phyloP scores from a whole-genome alignment of 345 rosid genomes.

The Pistacia atlantica region DNA sequence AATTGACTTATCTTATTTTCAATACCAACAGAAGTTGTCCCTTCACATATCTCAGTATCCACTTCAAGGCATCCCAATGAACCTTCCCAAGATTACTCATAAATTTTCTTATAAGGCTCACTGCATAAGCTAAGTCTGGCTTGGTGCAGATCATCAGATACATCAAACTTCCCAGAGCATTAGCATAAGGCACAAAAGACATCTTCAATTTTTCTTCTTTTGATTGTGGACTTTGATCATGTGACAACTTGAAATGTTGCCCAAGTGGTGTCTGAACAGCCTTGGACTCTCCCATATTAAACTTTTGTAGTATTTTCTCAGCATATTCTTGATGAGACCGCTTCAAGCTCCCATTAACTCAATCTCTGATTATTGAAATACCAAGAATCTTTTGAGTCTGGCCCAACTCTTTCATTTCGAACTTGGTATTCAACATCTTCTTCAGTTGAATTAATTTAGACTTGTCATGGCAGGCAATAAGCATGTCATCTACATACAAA shows the following conservation, averaged over 20 bases:
- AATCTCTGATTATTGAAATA: not conserved
- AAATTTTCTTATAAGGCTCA: not conserved
- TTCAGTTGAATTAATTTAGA: not conserved
- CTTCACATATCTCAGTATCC: not conserved
- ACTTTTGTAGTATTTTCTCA: not conserved
- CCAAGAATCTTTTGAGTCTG: not conserved
- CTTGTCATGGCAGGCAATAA: not conserved
- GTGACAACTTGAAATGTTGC: not conserved
- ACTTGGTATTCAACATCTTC: not conserved
- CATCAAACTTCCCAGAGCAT: not conserved
- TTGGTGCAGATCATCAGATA: not conserved
- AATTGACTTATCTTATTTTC: not conserved
- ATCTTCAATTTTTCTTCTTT: not conserved
- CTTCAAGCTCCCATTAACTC: not conserved
- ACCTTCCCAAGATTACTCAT: not conserved
- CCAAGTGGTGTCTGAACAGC: not conserved
- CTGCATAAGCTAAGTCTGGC: not conserved
- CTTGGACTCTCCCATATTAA: not conserved
- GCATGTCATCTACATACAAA: not conserved
- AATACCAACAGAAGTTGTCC: not conserved
- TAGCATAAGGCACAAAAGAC: not conserved
- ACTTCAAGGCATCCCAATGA: not conserved
- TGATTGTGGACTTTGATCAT: not conserved
- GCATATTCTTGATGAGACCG: not conserved
- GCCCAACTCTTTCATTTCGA: not conserved